phyloP scores from a whole-genome alignment of 2,329 filamentous ascomycete genomes.

The Canariomyces notabilis region DNA sequence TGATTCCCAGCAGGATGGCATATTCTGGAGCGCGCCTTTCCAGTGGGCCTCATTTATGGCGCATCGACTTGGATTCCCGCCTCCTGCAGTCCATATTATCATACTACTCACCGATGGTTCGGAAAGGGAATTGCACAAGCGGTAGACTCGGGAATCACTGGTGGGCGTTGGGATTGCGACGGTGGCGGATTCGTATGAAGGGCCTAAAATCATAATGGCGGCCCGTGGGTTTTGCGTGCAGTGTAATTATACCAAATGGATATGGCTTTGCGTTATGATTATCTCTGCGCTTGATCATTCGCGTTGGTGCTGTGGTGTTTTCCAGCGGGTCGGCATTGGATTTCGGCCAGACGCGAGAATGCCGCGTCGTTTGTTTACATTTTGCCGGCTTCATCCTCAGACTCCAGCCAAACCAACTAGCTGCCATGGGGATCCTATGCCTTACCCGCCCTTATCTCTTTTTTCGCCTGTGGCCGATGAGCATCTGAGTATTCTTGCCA shows the following conservation, averaged over 20 bases:
- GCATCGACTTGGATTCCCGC: not conserved
- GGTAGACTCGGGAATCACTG: not conserved
- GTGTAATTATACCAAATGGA: slow-evolving; percentile 25
- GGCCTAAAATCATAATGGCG: not conserved
- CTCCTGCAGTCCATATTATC: not conserved
- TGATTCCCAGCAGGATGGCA: not conserved
- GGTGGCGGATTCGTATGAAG: not conserved
- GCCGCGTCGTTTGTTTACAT: slow-evolving; percentile 11
- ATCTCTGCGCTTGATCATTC: slow-evolving; percentile 19
- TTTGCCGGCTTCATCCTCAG: not conserved
- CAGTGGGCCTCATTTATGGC: not conserved
- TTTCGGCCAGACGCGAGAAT: not conserved
- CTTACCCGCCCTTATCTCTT: not conserved
- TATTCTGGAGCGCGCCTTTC: not conserved
- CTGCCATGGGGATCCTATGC: not conserved
- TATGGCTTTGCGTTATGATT: slow-evolving; percentile 19
- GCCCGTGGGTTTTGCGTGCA: slow-evolving; percentile 3
- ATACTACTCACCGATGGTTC: not conserved
- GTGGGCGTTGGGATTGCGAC: slow-evolving; percentile 10
- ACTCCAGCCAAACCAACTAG: not conserved
- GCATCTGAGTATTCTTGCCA: too few relatives aligned
- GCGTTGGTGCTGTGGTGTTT: not conserved
- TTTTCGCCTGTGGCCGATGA: too few relatives aligned
- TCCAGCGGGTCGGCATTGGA: too few relatives aligned
- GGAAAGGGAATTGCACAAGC: not conserved